These are phyloP conservation scores for Saccharomyces hybrid DNA, from an alignment of 1,139 yeast genomes.

Conservation along the genomic window DNA sequence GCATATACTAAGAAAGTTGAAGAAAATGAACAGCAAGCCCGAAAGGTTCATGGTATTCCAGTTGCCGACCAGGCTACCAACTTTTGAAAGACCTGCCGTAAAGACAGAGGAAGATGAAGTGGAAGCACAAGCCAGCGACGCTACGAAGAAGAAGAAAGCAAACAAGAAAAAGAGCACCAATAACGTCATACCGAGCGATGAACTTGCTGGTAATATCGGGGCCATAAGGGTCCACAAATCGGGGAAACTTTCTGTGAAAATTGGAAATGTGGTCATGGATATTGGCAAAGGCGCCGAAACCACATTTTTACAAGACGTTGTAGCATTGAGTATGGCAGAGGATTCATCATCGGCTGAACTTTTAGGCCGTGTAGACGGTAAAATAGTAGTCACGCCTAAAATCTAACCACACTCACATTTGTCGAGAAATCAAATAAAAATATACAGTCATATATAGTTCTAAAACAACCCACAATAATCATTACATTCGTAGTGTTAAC, in stretches of 20 bases:
- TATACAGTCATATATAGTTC: neutral
- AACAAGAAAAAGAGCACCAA: constrained; percentile 7
- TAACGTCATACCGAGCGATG: constrained; percentile 9
- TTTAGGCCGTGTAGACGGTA: constrained; percentile 51
- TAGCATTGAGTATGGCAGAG: constrained; percentile 45
- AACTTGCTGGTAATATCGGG: constrained; percentile 59
- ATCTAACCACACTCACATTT: constrained; percentile 14
- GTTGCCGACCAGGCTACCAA: constrained; percentile 62
- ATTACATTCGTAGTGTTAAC: neutral
- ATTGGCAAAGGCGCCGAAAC: constrained; percentile 67
- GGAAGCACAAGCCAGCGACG: constrained; percentile 6
- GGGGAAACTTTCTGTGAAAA: constrained; percentile 65
- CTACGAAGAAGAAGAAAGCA: constrained; percentile 5
- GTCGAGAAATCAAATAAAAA: constrained; percentile 1
- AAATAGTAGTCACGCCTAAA: constrained; percentile 38
- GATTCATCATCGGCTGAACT: constrained; percentile 40
- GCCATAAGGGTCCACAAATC: constrained; percentile 67
- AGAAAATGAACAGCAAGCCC: constrained; percentile 32
- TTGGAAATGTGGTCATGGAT: constrained; percentile 65
- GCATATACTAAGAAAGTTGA: constrained; percentile 29
- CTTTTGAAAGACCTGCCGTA: constrained; percentile 32
- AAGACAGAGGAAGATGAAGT: constrained; percentile 15
- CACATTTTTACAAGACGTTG: constrained; percentile 68
- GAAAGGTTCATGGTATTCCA: constrained; percentile 53
- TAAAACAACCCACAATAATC: neutral